Conservation (phyloP, 345 rosid genomes). For the Melaleuca alternifolia region DNA sequence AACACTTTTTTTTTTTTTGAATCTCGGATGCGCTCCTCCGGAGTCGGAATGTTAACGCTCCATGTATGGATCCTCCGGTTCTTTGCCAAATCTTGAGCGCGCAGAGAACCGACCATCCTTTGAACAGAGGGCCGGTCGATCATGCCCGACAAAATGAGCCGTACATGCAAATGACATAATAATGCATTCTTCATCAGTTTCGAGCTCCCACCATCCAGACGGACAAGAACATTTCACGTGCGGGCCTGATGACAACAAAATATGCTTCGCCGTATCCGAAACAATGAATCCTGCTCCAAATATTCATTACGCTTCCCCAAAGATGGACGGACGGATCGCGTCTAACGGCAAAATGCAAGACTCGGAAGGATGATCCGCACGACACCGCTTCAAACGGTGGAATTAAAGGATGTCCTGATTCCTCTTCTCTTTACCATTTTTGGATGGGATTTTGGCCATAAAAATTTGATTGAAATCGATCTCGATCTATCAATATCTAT, state of each 20-base stretch:
- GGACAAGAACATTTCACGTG: background rate
- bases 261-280: background rate
- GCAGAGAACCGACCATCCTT: background rate
- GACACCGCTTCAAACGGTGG: background rate
- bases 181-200: background rate
- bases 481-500: background rate
- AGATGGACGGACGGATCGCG: background rate
- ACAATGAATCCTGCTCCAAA: background rate
- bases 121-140: background rate
- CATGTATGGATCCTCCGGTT: background rate
- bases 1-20: too few species aligned
- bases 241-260: background rate
- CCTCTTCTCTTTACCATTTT: background rate
- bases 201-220: background rate
- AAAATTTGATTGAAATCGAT: background rate
- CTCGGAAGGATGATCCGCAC: background rate
- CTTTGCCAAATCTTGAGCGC: background rate
- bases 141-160: background rate
- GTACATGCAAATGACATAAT: background rate
- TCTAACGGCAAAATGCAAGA: background rate
- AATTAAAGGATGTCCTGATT: background rate
- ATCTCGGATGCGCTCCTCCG: too few species aligned
- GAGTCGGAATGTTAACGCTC: too few species aligned
- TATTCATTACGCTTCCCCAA: background rate
- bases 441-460: background rate